A percentile compares a stretch with the other conserved stretches of the same genome.
Evolutionary conservation across 2,329 filamentous ascomycete genomes (phyloP).

Genomic region (Lachnellula arida): DNA sequence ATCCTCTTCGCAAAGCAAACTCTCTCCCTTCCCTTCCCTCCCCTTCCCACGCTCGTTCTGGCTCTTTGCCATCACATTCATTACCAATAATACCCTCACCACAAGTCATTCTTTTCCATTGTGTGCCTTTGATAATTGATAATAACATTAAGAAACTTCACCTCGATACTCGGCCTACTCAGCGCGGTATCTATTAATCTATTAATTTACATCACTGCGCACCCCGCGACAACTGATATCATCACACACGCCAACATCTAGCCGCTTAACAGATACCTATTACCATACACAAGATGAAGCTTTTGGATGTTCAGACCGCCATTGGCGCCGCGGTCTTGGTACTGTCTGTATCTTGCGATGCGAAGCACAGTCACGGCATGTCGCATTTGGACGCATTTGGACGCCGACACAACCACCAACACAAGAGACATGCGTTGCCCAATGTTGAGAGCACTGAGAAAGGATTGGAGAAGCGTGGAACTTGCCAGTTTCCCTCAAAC

Average conservation of each 20-base stretch:
- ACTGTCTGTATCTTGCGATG: slow-evolving; percentile 34
- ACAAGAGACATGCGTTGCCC: slow-evolving; percentile 24
- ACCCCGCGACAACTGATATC: neutral
- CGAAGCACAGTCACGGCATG: slow-evolving; percentile 21
- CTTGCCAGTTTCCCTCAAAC: slow-evolving; percentile 63
- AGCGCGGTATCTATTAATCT: neutral
- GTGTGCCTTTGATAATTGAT: neutral
- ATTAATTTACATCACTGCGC: neutral
- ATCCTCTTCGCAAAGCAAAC: neutral
- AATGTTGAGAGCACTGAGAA: slow-evolving; percentile 17
- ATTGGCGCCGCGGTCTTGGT: slow-evolving; percentile 46
- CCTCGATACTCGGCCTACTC: neutral
- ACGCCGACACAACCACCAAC: slow-evolving; percentile 23
- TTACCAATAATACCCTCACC: slow-evolving; percentile 3
- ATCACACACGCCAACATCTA: neutral
- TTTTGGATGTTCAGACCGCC: slow-evolving; percentile 45
- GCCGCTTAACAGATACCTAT: slow-evolving; percentile 4
- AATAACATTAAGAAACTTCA: neutral
- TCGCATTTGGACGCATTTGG: slow-evolving; percentile 26
- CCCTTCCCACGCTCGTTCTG: slow-evolving; percentile 1
- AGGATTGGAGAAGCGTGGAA: slow-evolving; percentile 27
- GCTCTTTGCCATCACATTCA: slow-evolving; percentile 7
- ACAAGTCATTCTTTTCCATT: slow-evolving; percentile 3
- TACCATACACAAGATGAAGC: slow-evolving; percentile 44
- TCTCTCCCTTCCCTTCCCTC: neutral